Percentiles rank a stretch among this genome's conserved stretches.
Evolutionary conservation across 1,139 yeast genomes (phyloP).

Genomic region (Taphrina communis): DNA sequence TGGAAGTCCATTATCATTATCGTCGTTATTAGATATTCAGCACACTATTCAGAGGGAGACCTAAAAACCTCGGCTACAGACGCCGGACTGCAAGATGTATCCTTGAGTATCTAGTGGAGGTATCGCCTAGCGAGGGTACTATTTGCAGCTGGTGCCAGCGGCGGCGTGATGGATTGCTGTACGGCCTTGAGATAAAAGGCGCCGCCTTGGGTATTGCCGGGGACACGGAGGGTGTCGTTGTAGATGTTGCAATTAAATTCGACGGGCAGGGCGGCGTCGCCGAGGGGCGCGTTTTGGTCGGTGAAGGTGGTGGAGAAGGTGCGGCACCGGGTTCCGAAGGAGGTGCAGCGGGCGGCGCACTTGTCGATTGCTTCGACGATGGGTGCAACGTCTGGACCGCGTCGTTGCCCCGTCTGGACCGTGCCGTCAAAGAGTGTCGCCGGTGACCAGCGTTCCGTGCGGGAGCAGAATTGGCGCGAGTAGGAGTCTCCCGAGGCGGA

Average conservation of each 20-base stretch:
- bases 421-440: conserved; percentile 35
- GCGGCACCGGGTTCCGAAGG: conserved; percentile 21
- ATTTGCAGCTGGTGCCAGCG: background rate
- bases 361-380: conserved; percentile 32
- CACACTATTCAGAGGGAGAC: no score
- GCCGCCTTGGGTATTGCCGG: conserved; percentile 33
- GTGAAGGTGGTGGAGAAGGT: conserved; percentile 40
- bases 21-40: no score
- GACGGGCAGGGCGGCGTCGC: conserved; percentile 38
- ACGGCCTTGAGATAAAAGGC: conserved; percentile 34
- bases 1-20: no score
- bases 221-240: conserved; percentile 27
- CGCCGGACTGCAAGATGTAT: no score
- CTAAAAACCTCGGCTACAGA: no score
- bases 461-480: conserved; percentile 36
- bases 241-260: conserved; percentile 38
- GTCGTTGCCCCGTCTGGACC: conserved; percentile 34
- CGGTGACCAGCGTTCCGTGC: conserved; percentile 40
- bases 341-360: conserved; percentile 33
- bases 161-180: background rate
- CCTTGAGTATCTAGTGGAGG: background rate
- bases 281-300: conserved; percentile 31
- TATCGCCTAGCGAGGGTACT: conserved; percentile 20
- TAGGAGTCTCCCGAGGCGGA: conserved; percentile 13
- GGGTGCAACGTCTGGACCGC: conserved; percentile 8